These are phyloP conservation scores for Tarenaya hassleriana DNA, from an alignment of 345 rosid species.

Conservation along the genomic window DNA sequence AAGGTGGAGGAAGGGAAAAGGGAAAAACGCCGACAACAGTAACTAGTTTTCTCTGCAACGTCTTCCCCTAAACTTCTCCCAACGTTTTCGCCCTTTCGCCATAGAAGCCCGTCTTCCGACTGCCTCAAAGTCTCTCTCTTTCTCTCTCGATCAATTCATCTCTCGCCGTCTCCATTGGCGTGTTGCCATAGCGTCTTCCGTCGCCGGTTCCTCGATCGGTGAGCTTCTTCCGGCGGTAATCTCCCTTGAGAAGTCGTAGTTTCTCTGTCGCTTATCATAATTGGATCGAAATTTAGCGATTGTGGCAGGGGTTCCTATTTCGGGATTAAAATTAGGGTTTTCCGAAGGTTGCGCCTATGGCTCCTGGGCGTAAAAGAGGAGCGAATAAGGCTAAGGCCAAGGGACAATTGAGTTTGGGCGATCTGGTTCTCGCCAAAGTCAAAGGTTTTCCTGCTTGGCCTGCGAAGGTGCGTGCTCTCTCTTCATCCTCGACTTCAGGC, in stretches of 20 bases:
- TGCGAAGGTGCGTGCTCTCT: constrained; percentile 57
- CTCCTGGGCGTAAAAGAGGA: constrained; percentile 86
- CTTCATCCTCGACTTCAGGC: neutral
- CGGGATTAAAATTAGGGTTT: constrained; percentile 31
- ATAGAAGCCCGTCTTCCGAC: constrained; percentile 17
- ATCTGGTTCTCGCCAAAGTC: constrained; percentile 98
- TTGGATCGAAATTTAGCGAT: constrained; percentile 13
- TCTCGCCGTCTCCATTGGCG: neutral
- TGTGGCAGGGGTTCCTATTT: neutral
- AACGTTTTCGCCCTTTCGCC: constrained; percentile 18
- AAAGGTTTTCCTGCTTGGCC: constrained; percentile 99
- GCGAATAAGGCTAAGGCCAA: constrained; percentile 61
- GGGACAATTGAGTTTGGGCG: constrained; percentile 76
- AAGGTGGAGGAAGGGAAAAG: neutral
- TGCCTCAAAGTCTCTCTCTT: constrained; percentile 9
- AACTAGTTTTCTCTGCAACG: constrained; percentile 15
- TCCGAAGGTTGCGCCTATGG: constrained; percentile 41
- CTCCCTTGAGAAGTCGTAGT: neutral
- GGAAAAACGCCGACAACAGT: constrained; percentile 26
- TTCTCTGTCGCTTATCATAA: neutral
- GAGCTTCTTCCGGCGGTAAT: constrained; percentile 15
- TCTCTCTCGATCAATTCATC: constrained; percentile 3
- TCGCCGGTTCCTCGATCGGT: constrained; percentile 1
- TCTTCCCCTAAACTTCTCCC: neutral
- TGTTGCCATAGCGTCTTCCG: constrained; percentile 13